Base-by-base conservation (phyloP, 192 early-diverging fungal species). In the Coemansia sp. region DNA sequence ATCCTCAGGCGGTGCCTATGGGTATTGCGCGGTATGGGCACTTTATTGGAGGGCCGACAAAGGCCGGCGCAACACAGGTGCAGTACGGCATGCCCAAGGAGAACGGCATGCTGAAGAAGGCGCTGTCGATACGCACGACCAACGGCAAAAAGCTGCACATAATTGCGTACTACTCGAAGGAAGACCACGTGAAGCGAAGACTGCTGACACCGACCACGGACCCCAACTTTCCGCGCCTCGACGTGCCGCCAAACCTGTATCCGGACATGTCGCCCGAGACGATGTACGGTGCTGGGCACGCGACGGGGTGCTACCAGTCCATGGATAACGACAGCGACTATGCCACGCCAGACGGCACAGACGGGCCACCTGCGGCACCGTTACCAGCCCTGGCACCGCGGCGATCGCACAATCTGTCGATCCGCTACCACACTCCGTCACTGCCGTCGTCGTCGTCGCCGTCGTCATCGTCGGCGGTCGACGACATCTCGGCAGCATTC, bases 81-180 rank as follows among this genome's bases (percentile, higher is more conserved):
- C 76, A 78, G 58, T 68, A 78, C 27, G 76, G 76, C 31, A 72
- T 71, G 29, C 70, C 81, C 58, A 90, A 90, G 53, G 83, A 86
- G 37, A 83, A 86, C 62, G 92, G 92, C 19, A 75, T 94, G 37
- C 82, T 92, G 6, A 95, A 95, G 64, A 91, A 93, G 80, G 86
- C 88, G 3, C 87, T 95, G 39, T 88, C 87, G 14, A 90, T 95
- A 53, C 84, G 83, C 48, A 92, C 91, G 7, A 79, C 84, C 8
- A 82, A 84, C 40, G 85, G 87, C 50, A 85, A 88, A 63, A 87
- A 85, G 62, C 77, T 92, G 45, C 90, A 93, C 66, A 81, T 95
- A 19, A 93, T 95, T 65, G 88, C 86, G 13, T 95, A 95, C 79
- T 95, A 92, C 62, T 83, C 88, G 15, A 89, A 87, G 58, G 85